A percentile compares a stretch with the other conserved stretches of the same genome.
Evolutionary conservation across 305 asterid genomes (phyloP).

Genomic region (Fraxinus albicans): DNA sequence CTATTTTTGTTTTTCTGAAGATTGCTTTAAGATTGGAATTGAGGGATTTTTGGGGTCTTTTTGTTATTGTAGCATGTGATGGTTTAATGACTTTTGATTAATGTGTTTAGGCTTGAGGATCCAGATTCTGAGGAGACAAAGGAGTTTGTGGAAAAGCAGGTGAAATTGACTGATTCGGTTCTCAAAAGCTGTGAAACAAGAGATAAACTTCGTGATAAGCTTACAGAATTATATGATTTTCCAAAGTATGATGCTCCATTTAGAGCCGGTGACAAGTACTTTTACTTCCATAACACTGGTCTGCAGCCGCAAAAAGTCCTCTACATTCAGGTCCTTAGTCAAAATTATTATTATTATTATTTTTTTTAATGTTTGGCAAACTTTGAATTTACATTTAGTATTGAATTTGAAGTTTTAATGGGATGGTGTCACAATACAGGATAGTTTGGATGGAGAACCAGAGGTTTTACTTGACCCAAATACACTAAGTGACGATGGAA

Average conservation of each 20-base stretch:
- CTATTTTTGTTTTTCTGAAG: neutral
- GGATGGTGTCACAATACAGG: slow-evolving; percentile 57
- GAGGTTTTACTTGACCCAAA: slow-evolving; percentile 92
- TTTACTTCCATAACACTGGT: slow-evolving; percentile 83
- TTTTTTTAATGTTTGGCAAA: neutral
- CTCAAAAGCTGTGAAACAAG: slow-evolving; percentile 72
- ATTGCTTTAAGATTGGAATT: slow-evolving; percentile 1
- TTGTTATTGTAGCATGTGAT: neutral
- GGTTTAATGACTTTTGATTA: slow-evolving; percentile 22
- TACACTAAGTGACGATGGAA: slow-evolving; percentile 76
- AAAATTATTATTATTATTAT: neutral
- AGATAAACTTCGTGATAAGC: slow-evolving; percentile 66
- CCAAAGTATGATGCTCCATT: slow-evolving; percentile 83
- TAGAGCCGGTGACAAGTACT: slow-evolving; percentile 75
- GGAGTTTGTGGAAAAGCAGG: slow-evolving; percentile 73
- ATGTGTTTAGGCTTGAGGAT: slow-evolving; percentile 80
- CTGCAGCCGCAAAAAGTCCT: slow-evolving; percentile 89
- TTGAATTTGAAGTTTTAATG: slow-evolving; percentile 1
- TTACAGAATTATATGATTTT: slow-evolving; percentile 66
- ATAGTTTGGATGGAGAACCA: slow-evolving; percentile 73
- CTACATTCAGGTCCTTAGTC: slow-evolving; percentile 65
- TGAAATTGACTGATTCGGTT: slow-evolving; percentile 63
- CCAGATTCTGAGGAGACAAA: slow-evolving; percentile 90
- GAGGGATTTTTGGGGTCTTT: neutral
- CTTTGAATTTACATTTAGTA: neutral